phyloP scores from a whole-genome alignment of 116 monocot genomes.

The Cymodocea nodosa region DNA sequence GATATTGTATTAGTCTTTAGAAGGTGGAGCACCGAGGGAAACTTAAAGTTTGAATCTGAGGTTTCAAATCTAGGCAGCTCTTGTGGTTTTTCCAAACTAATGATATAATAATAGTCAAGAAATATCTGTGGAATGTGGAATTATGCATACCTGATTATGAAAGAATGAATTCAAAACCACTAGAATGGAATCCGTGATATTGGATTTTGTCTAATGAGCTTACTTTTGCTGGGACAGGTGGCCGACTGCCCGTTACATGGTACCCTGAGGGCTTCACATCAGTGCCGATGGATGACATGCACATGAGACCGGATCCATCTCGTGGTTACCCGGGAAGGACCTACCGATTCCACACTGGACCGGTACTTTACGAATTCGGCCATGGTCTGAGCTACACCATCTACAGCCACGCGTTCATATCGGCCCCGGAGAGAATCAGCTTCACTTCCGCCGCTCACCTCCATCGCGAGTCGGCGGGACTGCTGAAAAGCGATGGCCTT shows the following conservation, averaged over 20 bases:
- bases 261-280: conserved; percentile 82
- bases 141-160: no score
- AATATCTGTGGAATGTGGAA: no score
- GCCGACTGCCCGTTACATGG: conserved; percentile 79
- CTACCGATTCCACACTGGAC: conserved; percentile 75
- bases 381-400: conserved; percentile 79
- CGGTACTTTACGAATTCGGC: conserved; percentile 63
- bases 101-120: no score
- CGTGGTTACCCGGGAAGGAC: conserved; percentile 75
- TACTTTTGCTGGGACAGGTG: conserved; percentile 21
- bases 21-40: no score
- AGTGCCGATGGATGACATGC: conserved; percentile 87
- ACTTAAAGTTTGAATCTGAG: no score
- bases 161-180: no score
- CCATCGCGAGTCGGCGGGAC: conserved; percentile 1
- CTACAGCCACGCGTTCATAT: conserved; percentile 34
- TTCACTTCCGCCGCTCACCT: conserved; percentile 11
- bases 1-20: no score
- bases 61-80: no score
- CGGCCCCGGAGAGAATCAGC: conserved; percentile 33
- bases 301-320: conserved; percentile 76
- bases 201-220: background rate
- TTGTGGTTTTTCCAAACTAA: no score
- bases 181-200: background rate
- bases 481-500: conserved; percentile 12